Percentiles rank a stretch among this genome's conserved stretches.
These are phyloP conservation scores for Jacaranda mimosifolia DNA, from an alignment of 257 asterid genomes.

Conservation along the genomic window DNA sequence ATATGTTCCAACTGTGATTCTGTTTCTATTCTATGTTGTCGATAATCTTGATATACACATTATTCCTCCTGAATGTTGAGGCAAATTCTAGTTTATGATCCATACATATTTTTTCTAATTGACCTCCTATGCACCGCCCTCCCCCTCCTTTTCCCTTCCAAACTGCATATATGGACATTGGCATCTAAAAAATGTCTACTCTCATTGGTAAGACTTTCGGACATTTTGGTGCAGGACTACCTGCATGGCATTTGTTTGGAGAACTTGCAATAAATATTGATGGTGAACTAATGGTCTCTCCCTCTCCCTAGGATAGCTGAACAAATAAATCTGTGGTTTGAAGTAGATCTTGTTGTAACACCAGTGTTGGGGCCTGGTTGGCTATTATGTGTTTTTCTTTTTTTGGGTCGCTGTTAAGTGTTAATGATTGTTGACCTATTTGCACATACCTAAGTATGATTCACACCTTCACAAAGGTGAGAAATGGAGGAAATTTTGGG, in stretches of 20 bases:
- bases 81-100: neutral
- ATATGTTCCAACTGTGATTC: constrained; percentile 3
- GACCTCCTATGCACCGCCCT: too few relatives aligned
- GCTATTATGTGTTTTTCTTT: neutral
- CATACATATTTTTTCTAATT: too few relatives aligned
- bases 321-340: neutral
- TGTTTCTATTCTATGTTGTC: constrained; percentile 8
- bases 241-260: neutral
- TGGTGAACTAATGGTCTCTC: too few relatives aligned
- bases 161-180: neutral
- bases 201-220: neutral
- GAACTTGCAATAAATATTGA: neutral
- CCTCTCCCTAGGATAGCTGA: neutral
- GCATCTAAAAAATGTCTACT: neutral
- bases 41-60: neutral
- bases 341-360: neutral
- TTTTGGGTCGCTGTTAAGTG: neutral
- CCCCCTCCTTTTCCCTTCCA: too few relatives aligned
- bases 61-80: constrained; percentile 4
- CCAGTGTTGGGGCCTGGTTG: neutral
- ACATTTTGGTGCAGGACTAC: neutral
- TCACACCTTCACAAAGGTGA: neutral
- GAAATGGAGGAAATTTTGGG: neutral
- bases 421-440: constrained; percentile 1
- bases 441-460: neutral